These are phyloP conservation scores for Aristolochia californica DNA, from an alignment of 164 flowering plant species.

Conservation along the genomic window DNA sequence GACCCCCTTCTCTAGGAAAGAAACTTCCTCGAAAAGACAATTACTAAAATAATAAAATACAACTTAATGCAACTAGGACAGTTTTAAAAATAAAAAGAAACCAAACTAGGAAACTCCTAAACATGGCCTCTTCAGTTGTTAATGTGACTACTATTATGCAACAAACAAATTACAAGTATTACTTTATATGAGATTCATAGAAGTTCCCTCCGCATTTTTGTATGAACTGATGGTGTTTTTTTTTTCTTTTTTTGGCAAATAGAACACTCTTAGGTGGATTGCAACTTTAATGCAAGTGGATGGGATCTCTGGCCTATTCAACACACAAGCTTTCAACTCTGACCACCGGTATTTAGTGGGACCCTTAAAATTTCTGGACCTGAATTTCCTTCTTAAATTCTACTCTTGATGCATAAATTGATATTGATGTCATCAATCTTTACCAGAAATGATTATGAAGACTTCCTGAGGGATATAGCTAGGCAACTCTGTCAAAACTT, in stretches of 20 bases:
- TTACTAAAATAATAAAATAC: too few species aligned
- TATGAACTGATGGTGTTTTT: slow-evolving; percentile 2
- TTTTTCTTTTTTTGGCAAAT: too few species aligned
- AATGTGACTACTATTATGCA: too few species aligned
- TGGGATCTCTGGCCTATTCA: slow-evolving; percentile 31
- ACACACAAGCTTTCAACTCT: slow-evolving; percentile 46
- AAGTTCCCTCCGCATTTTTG: too few species aligned
- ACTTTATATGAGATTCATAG: too few species aligned
- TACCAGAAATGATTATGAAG: slow-evolving; percentile 80
- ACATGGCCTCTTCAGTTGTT: too few species aligned
- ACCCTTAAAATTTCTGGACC: neutral
- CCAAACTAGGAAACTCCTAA: too few species aligned
- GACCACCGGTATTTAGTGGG: slow-evolving; percentile 52
- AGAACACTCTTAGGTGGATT: slow-evolving; percentile 56
- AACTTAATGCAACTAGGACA: too few species aligned
- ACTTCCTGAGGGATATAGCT: slow-evolving; percentile 62
- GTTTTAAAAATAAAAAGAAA: too few species aligned
- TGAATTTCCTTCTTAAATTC: neutral
- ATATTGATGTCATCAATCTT: slow-evolving; percentile 2
- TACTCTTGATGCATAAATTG: neutral
- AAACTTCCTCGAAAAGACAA: neutral
- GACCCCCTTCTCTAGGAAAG: neutral
- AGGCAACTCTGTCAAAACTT: slow-evolving; percentile 48
- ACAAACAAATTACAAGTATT: too few species aligned
- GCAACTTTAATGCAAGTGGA: slow-evolving; percentile 49